These are phyloP conservation scores for Phaeotremella fagi DNA, from an alignment of 768 basidiomycete species.

Conservation along the genomic window DNA sequence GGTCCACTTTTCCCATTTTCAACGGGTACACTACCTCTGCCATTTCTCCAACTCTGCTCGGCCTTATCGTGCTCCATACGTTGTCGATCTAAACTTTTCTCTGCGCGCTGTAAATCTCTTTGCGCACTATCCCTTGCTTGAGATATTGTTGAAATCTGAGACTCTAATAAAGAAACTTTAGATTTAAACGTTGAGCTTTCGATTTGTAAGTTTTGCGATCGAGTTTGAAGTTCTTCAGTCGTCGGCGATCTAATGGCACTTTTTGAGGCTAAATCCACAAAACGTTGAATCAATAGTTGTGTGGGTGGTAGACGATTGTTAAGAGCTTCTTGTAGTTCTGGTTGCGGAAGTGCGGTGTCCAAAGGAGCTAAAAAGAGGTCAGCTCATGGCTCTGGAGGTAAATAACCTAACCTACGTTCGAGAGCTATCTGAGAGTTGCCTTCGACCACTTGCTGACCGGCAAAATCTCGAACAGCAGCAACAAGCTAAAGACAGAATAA, in stretches of 20 bases:
- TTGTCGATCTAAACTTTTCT: slow-evolving; percentile 36
- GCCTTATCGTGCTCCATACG: slow-evolving; percentile 42
- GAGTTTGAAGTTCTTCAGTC: slow-evolving; percentile 21
- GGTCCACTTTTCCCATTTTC: slow-evolving; percentile 15
- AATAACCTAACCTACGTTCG: no score
- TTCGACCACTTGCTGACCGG: slow-evolving; percentile 15
- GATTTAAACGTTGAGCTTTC: slow-evolving; percentile 9
- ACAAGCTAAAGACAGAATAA: slow-evolving; percentile 20
- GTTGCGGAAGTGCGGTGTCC: slow-evolving; percentile 17
- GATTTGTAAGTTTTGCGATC: slow-evolving; percentile 23
- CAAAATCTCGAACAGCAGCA: slow-evolving; percentile 24
- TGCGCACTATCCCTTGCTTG: slow-evolving; percentile 20
- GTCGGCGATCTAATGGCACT: slow-evolving; percentile 9
- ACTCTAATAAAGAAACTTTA: slow-evolving; percentile 12
- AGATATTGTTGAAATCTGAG: slow-evolving; percentile 15
- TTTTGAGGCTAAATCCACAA: slow-evolving; percentile 18
- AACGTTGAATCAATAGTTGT: slow-evolving; percentile 19
- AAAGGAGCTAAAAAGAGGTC: slow-evolving; percentile 20
- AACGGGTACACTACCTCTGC: slow-evolving; percentile 14
- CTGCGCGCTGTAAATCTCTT: slow-evolving; percentile 24
- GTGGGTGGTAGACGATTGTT: slow-evolving; percentile 28
- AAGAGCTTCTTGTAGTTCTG: slow-evolving; percentile 29
- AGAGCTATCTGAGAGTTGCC: no score
- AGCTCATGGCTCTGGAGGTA: no score
- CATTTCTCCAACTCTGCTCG: slow-evolving; percentile 20